Conservation (phyloP, 129 eudicot species). For the Tagetes patula region DNA sequence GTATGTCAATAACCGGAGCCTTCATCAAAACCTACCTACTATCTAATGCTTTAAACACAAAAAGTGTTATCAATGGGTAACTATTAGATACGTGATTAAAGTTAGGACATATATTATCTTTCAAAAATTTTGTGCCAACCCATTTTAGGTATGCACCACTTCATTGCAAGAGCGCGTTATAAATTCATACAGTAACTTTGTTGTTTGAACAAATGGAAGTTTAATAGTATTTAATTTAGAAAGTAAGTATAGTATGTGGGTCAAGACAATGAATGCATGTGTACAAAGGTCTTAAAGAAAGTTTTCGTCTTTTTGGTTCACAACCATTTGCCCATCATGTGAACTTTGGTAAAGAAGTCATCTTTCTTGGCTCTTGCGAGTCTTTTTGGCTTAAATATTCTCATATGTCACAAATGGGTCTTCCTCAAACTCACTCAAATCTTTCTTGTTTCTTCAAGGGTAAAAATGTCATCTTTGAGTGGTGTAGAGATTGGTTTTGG, state of each 20-base stretch:
- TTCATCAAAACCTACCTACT: too few relatives aligned
- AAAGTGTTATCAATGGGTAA: too few relatives aligned
- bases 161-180: conserved; percentile 15
- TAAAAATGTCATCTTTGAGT: conserved; percentile 70
- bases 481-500: conserved; percentile 81
- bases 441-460: conserved; percentile 19
- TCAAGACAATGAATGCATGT: conserved; percentile 28
- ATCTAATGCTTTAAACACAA: too few relatives aligned
- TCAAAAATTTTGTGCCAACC: conserved; percentile 35
- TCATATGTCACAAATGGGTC: conserved; percentile 26
- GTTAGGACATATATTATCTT: background rate
- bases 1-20: too few relatives aligned
- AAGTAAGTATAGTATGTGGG: conserved; percentile 24
- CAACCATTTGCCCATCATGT: conserved; percentile 43
- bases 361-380: conserved; percentile 36
- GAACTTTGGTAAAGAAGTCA: conserved; percentile 41
- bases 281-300: conserved; percentile 28
- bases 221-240: conserved; percentile 20
- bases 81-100: too few relatives aligned
- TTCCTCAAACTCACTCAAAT: conserved; percentile 11
- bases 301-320: conserved; percentile 19
- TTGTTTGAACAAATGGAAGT: conserved; percentile 10
- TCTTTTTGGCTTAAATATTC: conserved; percentile 33
- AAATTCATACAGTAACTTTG: conserved; percentile 24
- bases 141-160: conserved; percentile 25